Conservation (phyloP, 2,329 filamentous ascomycete species). For the Ambrosiella cleistominuta region DNA sequence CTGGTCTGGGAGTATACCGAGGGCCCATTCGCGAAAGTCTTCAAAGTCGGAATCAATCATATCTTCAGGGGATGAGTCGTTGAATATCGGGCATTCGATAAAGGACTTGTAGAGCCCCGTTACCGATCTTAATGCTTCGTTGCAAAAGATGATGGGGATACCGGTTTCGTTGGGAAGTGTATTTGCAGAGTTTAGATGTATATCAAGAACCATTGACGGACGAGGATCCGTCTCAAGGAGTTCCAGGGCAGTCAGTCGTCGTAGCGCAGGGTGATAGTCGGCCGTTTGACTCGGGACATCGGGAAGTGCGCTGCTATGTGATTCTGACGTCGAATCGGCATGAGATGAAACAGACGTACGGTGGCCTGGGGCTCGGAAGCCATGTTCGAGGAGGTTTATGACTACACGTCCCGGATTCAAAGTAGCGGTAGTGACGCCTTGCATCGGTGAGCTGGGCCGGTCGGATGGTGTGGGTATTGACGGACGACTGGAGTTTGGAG, state of each 20-base stretch:
- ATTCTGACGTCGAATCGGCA: not conserved
- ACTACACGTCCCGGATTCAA: not conserved
- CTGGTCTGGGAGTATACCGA: not conserved
- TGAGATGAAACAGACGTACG: not conserved
- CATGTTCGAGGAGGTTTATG: not conserved
- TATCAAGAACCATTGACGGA: conserved; percentile 59
- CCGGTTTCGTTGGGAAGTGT: conserved; percentile 28
- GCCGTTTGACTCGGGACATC: not conserved
- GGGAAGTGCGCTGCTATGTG: not conserved
- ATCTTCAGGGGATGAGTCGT: not conserved
- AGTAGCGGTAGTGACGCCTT: not conserved
- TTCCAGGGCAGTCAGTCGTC: conserved; percentile 50
- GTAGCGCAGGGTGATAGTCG: conserved; percentile 15
- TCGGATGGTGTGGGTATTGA: not conserved
- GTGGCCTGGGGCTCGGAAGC: not conserved
- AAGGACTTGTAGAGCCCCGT: conserved; percentile 37
- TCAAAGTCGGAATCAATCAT: not conserved
- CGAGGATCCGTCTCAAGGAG: conserved; percentile 60
- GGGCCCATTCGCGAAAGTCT: not conserved
- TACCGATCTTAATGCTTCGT: conserved; percentile 40
- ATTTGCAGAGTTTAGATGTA: conserved; percentile 26
- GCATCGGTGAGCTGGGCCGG: not conserved
- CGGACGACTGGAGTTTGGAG: not conserved
- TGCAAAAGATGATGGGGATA: conserved; percentile 49
- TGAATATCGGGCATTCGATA: not conserved